phyloP scores from a whole-genome alignment of 2,329 filamentous ascomycete species.

The Aspergillus sp. region DNA sequence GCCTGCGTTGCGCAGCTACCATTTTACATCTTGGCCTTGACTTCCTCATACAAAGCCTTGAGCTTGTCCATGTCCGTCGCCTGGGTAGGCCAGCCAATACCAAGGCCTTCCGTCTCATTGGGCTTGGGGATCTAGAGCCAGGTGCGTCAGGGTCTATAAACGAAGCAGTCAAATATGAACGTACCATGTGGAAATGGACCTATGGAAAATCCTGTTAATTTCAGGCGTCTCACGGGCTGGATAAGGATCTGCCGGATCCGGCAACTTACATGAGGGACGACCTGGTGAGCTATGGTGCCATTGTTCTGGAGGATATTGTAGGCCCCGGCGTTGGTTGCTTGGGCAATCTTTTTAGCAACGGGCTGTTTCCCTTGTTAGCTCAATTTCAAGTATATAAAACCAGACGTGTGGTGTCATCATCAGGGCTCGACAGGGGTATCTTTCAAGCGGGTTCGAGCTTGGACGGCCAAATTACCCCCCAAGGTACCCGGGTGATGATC shows the following conservation, averaged over 20 bases:
- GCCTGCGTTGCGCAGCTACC: not conserved
- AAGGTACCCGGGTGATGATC: slow-evolving; percentile 31
- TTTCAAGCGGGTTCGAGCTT: not conserved
- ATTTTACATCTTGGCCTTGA: slow-evolving; percentile 84
- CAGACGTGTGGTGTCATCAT: no score
- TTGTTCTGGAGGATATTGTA: slow-evolving; percentile 99
- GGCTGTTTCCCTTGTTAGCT: slow-evolving; percentile 53
- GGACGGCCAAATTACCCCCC: slow-evolving; percentile 3
- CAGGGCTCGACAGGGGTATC: not conserved
- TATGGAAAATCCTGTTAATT: slow-evolving; percentile 37
- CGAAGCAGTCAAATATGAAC: slow-evolving; percentile 25
- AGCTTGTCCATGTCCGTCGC: slow-evolving; percentile 79
- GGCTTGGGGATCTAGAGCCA: slow-evolving; percentile 83
- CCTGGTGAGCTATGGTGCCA: slow-evolving; percentile 85
- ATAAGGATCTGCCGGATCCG: not conserved
- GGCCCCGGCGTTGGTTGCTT: slow-evolving; percentile 74
- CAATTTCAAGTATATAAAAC: not conserved
- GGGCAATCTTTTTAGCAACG: slow-evolving; percentile 83
- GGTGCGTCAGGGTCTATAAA: no score
- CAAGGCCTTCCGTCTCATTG: slow-evolving; percentile 77
- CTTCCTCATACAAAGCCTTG: slow-evolving; percentile 76
- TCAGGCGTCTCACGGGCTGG: not conserved
- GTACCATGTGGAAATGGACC: slow-evolving; percentile 93
- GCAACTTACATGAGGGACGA: slow-evolving; percentile 81
- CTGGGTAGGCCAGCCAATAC: slow-evolving; percentile 78